phyloP scores from a whole-genome alignment of 2,329 filamentous ascomycete genomes.

The Cryphonectria parasitica region DNA sequence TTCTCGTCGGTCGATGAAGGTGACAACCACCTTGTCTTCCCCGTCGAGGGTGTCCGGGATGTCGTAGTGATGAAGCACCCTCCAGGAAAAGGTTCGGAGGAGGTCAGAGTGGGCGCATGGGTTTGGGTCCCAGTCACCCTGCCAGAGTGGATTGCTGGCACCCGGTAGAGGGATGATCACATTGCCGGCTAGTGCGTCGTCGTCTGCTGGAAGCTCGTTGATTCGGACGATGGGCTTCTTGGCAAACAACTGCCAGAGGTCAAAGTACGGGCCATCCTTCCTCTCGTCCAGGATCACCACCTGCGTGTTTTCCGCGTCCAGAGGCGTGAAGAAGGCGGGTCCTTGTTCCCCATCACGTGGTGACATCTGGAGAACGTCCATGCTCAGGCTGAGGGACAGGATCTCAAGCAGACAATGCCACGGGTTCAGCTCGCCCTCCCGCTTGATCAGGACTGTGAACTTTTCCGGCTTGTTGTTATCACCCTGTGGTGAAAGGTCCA shows the following conservation, averaged over 20 bases:
- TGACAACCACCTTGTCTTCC: conserved; percentile 12
- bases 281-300: conserved; percentile 36
- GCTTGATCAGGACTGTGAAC: conserved; percentile 36
- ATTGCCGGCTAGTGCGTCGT: conserved; percentile 35
- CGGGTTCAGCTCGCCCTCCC: conserved; percentile 34
- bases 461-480: neutral
- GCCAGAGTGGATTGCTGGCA: conserved; percentile 46
- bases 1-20: conserved; percentile 26
- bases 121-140: conserved; percentile 41
- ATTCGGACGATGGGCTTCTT: conserved; percentile 36
- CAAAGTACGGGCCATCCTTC: conserved; percentile 35
- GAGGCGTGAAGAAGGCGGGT: conserved; percentile 22
- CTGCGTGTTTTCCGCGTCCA: conserved; percentile 31
- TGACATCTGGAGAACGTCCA: conserved; percentile 37
- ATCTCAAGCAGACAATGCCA: conserved; percentile 39
- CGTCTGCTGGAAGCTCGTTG: neutral
- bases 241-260: conserved; percentile 40
- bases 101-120: conserved; percentile 39
- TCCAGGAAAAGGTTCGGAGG: conserved; percentile 39
- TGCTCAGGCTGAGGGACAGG: conserved; percentile 34
- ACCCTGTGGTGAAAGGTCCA: neutral
- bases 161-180: conserved; percentile 47
- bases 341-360: conserved; percentile 4
- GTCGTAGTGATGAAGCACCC: conserved; percentile 38
- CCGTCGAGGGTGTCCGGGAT: conserved; percentile 7